Conservation (phyloP, 768 basidiomycete genomes). For the Trametes elegans region DNA sequence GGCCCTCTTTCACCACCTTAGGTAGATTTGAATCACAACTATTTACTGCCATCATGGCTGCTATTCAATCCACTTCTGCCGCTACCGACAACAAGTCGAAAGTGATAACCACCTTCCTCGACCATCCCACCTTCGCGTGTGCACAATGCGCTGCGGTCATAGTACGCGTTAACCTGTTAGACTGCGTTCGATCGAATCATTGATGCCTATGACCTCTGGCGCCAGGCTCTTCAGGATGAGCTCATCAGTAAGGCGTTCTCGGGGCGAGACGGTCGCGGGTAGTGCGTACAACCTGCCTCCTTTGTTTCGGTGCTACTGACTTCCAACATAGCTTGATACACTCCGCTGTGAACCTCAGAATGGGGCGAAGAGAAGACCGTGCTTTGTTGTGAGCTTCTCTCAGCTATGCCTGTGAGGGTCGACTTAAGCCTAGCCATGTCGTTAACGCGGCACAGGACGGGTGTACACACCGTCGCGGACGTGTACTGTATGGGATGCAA, state of each 20-base stretch:
- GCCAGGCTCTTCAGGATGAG: conserved; percentile 77
- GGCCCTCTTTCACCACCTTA: neutral
- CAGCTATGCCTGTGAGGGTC: neutral
- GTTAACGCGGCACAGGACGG: conserved; percentile 49
- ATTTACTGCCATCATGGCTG: neutral
- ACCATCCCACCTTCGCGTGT: conserved; percentile 70
- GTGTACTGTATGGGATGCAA: conserved; percentile 78
- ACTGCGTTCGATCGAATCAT: neutral
- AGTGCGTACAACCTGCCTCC: conserved; percentile 45
- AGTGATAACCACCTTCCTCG: conserved; percentile 59
- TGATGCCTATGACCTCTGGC: neutral
- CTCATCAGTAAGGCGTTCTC: conserved; percentile 84
- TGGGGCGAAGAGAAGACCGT: conserved; percentile 73
- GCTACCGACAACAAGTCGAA: conserved; percentile 49
- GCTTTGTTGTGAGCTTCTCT: conserved; percentile 53
- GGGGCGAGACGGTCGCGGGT: conserved; percentile 79
- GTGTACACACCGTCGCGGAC: conserved; percentile 79
- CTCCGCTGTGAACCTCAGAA: conserved; percentile 70
- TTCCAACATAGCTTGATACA: conserved; percentile 59
- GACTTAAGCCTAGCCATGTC: neutral
- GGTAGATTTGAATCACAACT: neutral
- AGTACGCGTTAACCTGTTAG: conserved; percentile 38
- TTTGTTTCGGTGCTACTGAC: neutral
- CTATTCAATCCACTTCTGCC: conserved; percentile 12
- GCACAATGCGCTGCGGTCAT: conserved; percentile 68